Evolutionary conservation across 2,329 filamentous ascomycete genomes (phyloP).

Genomic region (Colletotrichum sp.): DNA sequence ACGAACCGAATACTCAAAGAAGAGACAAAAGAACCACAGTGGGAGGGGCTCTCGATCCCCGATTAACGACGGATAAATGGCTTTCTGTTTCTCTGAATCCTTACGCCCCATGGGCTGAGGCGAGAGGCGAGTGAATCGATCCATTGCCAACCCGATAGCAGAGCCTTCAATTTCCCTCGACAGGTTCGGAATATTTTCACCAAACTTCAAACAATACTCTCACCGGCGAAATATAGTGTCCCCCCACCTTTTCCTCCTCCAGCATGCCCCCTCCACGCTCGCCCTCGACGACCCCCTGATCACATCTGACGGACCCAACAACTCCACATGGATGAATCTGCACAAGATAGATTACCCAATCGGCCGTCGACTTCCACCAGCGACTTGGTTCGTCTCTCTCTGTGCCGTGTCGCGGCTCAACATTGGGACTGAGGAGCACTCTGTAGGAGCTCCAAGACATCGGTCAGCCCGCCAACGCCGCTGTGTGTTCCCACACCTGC

Average conservation of each 20-base stretch:
- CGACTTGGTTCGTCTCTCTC: background rate
- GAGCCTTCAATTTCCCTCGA: constrained; percentile 17
- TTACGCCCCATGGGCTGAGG: background rate
- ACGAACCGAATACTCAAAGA: background rate
- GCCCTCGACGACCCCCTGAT: background rate
- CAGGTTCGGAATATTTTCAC: constrained; percentile 17
- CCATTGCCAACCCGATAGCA: constrained; percentile 8
- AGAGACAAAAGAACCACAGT: background rate
- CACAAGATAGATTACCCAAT: constrained; percentile 16
- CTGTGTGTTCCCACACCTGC: background rate
- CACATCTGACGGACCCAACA: constrained; percentile 2
- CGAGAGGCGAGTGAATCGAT: background rate
- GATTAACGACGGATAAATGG: background rate
- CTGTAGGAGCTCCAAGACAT: background rate
- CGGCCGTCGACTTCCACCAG: background rate
- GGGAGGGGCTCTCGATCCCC: background rate
- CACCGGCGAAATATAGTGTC: constrained; percentile 17
- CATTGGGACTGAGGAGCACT: background rate
- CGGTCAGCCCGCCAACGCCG: background rate
- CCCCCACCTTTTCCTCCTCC: constrained; percentile 6
- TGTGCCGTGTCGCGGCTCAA: background rate
- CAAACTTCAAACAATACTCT: constrained; percentile 19
- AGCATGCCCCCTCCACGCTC: background rate
- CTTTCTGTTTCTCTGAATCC: background rate
- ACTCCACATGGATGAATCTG: constrained; percentile 18